Base-by-base conservation (phyloP, 2,329 filamentous ascomycete genomes). In the Paecilomyces sp. region DNA sequence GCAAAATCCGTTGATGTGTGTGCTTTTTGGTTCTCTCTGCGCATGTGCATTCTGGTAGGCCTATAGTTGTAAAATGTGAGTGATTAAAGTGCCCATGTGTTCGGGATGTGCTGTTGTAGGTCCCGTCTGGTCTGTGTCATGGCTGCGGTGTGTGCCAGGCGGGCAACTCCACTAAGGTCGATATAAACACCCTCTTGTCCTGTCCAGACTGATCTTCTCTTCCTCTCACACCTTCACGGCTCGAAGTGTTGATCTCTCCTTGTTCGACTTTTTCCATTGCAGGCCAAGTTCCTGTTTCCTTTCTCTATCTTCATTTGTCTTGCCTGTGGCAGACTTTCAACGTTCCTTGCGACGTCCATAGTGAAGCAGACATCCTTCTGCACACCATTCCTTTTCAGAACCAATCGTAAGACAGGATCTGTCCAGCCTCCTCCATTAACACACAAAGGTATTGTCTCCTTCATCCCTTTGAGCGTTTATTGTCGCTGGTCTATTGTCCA, bases 251-350 rank as follows among this genome's bases (percentile, higher is more conserved):
- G 59, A 59, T 57, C 57, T 52, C 57, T 33, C 59, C 25, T 60
- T 62, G 64, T 71, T 74, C 66, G 68, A 67, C 64, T 63, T 59
- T 28, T 59, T 41, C 36, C 31, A 33, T 33, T 33, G 62, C 70
- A 70, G 72, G 72, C 72, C 65, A 73, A 22, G 72, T 68, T 65
- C 72, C 71, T 74, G 69, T 70, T 69, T 65, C 58, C 65, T 66
- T 68, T 70, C 65, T 59, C 62, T 72, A 63, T 63, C 63, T 64
- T 63, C 56, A 54, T 59, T 64, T 65, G 62, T 66, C 59, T 66
- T 67, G 71, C 70, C 71, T 72, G 71, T 67, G 70, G 71, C 70
- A 67, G 62, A 67, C 67, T 66, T 62, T 12, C 64, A 58, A 66
- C 67, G 65, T 65, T 70, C 68, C 63, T 71, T 72, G 60, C 34